Conservation (phyloP, 2,329 filamentous ascomycete species). For the Fusarium protoensiforme region DNA sequence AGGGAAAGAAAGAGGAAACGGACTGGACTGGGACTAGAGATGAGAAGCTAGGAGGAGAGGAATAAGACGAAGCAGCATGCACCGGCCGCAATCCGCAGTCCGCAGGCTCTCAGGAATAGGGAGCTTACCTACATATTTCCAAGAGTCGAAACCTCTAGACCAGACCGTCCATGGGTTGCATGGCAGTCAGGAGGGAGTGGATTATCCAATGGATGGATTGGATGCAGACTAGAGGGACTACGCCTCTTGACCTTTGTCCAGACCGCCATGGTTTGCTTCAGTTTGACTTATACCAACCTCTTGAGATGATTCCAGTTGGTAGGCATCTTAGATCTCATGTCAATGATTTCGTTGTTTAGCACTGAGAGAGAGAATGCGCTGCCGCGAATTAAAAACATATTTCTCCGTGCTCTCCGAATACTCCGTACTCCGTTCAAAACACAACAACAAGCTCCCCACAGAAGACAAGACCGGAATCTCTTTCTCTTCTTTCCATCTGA, state of each 20-base stretch:
- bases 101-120: not conserved
- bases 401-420: not conserved
- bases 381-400: not conserved
- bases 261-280: not conserved
- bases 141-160: not conserved
- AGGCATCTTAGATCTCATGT: not conserved
- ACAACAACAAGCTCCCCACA: not conserved
- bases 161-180: not conserved
- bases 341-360: not conserved
- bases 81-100: conserved; percentile 15
- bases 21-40: not conserved
- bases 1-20: not conserved
- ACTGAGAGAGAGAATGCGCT: not conserved
- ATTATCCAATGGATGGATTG: not conserved
- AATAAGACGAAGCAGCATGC: not conserved
- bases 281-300: not conserved
- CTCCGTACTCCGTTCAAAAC: not conserved
- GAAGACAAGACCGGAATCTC: not conserved
- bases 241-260: not conserved
- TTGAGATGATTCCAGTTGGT: not conserved
- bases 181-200: not conserved
- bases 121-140: not conserved
- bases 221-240: not conserved
- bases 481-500: not conserved
- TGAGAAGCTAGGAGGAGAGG: not conserved